These are phyloP conservation scores for Coprinopsis cinerea DNA, from an alignment of 768 basidiomycete species.

Conservation along the genomic window DNA sequence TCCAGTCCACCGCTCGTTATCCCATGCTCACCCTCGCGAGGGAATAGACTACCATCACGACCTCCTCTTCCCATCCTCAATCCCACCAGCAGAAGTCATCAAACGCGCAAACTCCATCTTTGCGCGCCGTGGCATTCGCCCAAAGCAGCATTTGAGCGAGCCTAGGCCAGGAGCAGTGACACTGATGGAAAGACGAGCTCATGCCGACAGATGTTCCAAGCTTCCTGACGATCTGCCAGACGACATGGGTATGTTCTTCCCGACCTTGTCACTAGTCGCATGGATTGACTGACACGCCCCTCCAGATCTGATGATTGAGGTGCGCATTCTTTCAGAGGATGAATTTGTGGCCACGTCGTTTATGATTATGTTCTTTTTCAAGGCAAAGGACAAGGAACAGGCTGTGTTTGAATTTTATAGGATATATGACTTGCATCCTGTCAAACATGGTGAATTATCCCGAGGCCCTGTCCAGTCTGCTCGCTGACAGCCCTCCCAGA, in stretches of 20 bases:
- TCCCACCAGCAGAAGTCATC: slow-evolving; percentile 62
- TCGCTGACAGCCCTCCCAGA: too few relatives aligned
- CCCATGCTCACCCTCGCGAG: neutral
- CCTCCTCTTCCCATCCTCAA: slow-evolving; percentile 54
- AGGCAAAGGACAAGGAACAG: slow-evolving; percentile 90
- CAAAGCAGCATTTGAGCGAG: slow-evolving; percentile 92
- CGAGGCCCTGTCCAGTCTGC: too few relatives aligned
- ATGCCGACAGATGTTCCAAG: slow-evolving; percentile 72
- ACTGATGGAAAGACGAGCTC: slow-evolving; percentile 82
- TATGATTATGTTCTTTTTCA: neutral
- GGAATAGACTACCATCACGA: slow-evolving; percentile 78
- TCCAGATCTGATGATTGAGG: slow-evolving; percentile 84
- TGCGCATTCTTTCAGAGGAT: slow-evolving; percentile 9
- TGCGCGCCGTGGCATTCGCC: slow-evolving; percentile 66
- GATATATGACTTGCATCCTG: slow-evolving; percentile 65
- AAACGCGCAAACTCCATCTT: slow-evolving; percentile 73
- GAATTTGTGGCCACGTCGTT: neutral
- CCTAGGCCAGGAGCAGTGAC: slow-evolving; percentile 79
- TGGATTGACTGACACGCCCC: slow-evolving; percentile 4
- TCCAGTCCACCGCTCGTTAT: neutral
- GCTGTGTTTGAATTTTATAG: slow-evolving; percentile 83
- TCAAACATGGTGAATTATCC: slow-evolving; percentile 44
- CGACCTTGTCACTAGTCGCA: neutral
- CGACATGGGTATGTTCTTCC: slow-evolving; percentile 49
- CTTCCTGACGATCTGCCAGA: slow-evolving; percentile 61